Base-by-base conservation (phyloP, 768 basidiomycete species). In the Peribolospora kevripleyi region DNA sequence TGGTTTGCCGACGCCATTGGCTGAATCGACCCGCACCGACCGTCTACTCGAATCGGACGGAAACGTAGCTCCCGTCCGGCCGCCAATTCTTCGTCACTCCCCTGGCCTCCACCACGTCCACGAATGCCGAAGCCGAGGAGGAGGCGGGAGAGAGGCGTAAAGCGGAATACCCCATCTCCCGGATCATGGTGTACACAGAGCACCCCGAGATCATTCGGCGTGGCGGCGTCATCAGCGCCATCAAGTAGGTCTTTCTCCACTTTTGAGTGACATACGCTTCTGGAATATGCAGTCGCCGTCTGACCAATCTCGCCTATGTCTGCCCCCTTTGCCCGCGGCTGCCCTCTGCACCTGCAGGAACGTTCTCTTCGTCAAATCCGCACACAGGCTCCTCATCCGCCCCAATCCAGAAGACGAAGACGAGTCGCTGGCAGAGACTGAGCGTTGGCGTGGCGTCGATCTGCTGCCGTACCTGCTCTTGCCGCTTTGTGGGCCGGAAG, bases 401-500 rank as follows among this genome's bases (percentile, higher is more conserved):
- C 41, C 63, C 10, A 53, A 25, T 25, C 25, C 25, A 63, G 74
- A 77, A 10, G 84, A 90, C 52, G 68, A 75, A 2, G 72, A 62
- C 54, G 59, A 71, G 5, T 65, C 62, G 45, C 72, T 80, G 25
- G 61, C 75, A 10, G 72, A 81, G 5, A 77, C 80, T 3, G 77
- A 25, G 25, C 25, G 25, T 25, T 25, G 25, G 25, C 25, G 83
- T 2, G 87, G 88, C 4, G 77, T 95, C 42, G 81, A 87, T 66
- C 76, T 81, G 2, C 72, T 97, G 7, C 81, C 85, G 0, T 82
- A 79, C 63, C 72, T 98, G 8, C 73, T 98, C 3, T 75, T 90
- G 0, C 91, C 93, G 0, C 71, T 98, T 2, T 87, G 91, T 46
- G 90, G 91, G 5, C 82, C 87, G 1, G 93, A 97, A 67, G 93